Evolutionary conservation across 495 filamentous ascomycete species (phyloP), one percentile per base, ranked within the genome.

Genomic region (Annulohypoxylon stygium): DNA sequence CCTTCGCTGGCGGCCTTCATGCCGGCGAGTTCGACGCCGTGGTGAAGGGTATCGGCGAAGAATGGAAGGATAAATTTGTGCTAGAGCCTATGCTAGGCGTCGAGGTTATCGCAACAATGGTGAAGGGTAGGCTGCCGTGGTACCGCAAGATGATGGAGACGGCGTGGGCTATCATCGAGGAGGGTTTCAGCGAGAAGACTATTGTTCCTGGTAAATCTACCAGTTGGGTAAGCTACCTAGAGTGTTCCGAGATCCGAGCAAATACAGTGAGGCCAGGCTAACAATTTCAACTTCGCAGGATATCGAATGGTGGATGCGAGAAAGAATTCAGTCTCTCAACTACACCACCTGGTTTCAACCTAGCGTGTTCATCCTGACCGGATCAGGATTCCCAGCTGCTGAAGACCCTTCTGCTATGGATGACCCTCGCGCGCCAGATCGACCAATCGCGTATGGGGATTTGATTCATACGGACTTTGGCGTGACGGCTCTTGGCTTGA

Each of bases 291-390:
- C 45, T 16, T 18, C n/a, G 3, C 20, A 83, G 80, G 84, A 86
- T 55, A 72, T 86, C 2, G 83, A 84, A 64, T 86, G 84, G 84
- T 84, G 80, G 80, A 76, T 85, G 66, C 81, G 83, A 20, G 80
- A 82, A 16, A 82, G 77, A 57, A 78, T 86, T 34, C 83, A 82
- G 65, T 76, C 77, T 5, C 64, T 82, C 50, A 86, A 86, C 69
- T 86, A 84, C 72, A 84, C 80, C 0, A 85, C 84, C 8, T 86
- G 84, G 84, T 85, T 85, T 62, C 81, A 83, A 18, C 83, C 84
- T 7, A 71, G 75, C 69, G 83, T 86, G 8, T 81, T 60, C 50
- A 81, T 86, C 65, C 59, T 84, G 37, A 77, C 66, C 3, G 74
- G 70, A 14, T 65, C 61, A 11, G 76, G 59, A 59, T 70, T 77